Evolutionary conservation across 208 protist species (phyloP).

Genomic region (Acanthamoeba culbertsoni): DNA sequence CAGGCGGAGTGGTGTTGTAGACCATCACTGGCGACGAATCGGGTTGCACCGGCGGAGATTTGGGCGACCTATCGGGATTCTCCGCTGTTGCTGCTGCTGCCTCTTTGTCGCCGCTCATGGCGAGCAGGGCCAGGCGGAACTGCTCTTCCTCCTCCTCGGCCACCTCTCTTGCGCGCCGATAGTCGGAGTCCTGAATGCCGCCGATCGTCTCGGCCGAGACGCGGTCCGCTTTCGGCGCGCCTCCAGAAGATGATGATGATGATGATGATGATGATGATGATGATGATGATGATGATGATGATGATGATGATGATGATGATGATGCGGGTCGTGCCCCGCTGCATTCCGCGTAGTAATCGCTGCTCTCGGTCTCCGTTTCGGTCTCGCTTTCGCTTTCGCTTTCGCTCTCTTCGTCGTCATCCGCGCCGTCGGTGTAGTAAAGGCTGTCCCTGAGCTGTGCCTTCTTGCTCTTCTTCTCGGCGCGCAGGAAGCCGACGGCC

Average conservation of each 20-base stretch:
- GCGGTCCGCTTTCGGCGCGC: no score
- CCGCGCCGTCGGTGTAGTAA: background rate
- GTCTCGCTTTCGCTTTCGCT: background rate
- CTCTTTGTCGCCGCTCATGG: background rate
- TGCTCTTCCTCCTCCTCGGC: slow-evolving; percentile 8
- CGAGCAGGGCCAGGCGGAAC: background rate
- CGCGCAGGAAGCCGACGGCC: background rate
- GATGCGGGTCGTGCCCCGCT: no score
- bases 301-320: no score
- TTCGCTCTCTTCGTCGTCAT: background rate
- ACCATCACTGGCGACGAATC: background rate
- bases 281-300: no score
- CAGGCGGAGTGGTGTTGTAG: background rate
- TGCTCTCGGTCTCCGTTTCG: background rate
- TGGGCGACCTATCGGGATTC: background rate
- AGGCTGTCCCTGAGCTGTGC: slow-evolving; percentile 14
- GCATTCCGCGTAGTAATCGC: background rate
- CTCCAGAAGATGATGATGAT: no score
- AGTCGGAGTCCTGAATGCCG: background rate
- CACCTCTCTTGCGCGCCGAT: background rate
- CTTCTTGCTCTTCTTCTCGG: slow-evolving; percentile 45
- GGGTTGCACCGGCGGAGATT: background rate
- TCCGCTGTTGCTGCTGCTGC: background rate
- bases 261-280: no score
- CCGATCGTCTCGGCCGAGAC: no score